Evolutionary conservation across 768 basidiomycete species (phyloP).

Genomic region (Trametes elegans): DNA sequence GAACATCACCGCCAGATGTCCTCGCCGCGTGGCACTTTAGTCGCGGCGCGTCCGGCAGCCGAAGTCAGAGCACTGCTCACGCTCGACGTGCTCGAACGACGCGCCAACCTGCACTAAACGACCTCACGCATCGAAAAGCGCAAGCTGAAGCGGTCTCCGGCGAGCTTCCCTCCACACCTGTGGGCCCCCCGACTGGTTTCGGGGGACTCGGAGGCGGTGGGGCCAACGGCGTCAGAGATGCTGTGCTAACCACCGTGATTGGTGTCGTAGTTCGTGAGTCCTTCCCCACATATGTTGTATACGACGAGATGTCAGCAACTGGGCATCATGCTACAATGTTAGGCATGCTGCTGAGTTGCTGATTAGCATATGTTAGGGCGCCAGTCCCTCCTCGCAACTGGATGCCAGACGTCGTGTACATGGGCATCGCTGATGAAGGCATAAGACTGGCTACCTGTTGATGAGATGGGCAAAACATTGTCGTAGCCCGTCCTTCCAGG

Average conservation of each 20-base stretch:
- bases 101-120: neutral
- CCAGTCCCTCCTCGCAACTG: no score
- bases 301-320: no score
- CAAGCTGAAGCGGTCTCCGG: conserved; percentile 13
- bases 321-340: no score
- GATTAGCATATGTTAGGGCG: no score
- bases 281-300: neutral
- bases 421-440: no score
- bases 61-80: neutral
- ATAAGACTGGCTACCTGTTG: no score
- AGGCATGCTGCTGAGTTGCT: no score
- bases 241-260: conserved; percentile 55
- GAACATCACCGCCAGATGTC: no score
- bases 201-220: conserved; percentile 9
- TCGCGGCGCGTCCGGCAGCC: neutral
- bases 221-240: conserved; percentile 36
- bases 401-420: no score
- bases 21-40: no score
- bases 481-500: no score
- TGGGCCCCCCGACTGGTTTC: conserved; percentile 10
- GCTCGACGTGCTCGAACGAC: neutral
- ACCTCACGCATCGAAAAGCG: neutral
- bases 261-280: conserved; percentile 58
- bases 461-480: no score
- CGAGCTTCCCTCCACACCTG: conserved; percentile 16